Conservation (phyloP, 768 basidiomycete species). For the Xerocomus potaroensis region DNA sequence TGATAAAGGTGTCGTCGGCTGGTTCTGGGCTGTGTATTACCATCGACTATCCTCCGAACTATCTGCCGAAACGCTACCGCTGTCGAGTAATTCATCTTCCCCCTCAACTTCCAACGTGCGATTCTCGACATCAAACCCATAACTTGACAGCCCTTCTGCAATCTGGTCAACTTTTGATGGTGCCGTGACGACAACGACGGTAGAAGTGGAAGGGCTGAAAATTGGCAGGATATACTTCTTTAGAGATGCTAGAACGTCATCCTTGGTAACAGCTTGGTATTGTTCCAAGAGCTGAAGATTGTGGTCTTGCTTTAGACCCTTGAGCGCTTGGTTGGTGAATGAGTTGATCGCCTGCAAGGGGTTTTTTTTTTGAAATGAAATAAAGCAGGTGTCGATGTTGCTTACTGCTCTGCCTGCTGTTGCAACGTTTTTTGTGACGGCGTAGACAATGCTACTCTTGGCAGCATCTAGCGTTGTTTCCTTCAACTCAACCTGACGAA, state of each 20-base stretch:
- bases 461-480: conserved; percentile 82
- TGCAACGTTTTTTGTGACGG: conserved; percentile 74
- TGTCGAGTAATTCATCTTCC: conserved; percentile 39
- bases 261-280: conserved; percentile 75
- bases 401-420: conserved; percentile 85
- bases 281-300: conserved; percentile 74
- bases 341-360: conserved; percentile 64
- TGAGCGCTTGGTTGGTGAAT: conserved; percentile 89
- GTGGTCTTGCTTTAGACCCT: conserved; percentile 70
- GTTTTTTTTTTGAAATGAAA: conserved; percentile 10
- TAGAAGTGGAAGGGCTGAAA: conserved; percentile 71
- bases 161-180: conserved; percentile 77
- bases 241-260: conserved; percentile 68
- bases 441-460: conserved; percentile 87
- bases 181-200: conserved; percentile 79
- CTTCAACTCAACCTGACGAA: conserved; percentile 68
- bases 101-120: conserved; percentile 60
- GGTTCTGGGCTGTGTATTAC: background rate
- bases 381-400: conserved; percentile 4
- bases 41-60: conserved; percentile 21
- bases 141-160: conserved; percentile 50
- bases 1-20: background rate
- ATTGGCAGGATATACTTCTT: conserved; percentile 77
- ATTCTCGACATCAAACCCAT: conserved; percentile 80
- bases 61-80: conserved; percentile 30